Percentiles rank a stretch among this genome's conserved stretches.
Evolutionary conservation across 768 basidiomycete species (phyloP).

Genomic region (Asterophora lycoperdoides): DNA sequence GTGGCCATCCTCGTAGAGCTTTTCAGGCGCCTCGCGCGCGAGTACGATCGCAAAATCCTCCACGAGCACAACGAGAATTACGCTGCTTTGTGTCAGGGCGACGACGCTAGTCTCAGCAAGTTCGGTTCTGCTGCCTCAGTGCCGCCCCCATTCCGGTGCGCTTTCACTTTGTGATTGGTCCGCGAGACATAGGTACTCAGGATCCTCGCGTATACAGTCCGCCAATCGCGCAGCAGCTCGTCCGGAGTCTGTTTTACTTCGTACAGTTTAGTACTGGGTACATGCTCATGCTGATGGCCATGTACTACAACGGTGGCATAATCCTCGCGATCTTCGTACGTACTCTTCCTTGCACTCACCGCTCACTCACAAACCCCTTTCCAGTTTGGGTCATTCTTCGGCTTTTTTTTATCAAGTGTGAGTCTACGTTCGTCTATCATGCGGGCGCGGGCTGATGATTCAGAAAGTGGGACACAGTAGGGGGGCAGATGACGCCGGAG

Average conservation of each 20-base stretch:
- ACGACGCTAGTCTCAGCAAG: background rate
- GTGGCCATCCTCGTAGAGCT: background rate
- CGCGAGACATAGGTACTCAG: background rate
- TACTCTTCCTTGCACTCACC: background rate
- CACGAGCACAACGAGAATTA: background rate
- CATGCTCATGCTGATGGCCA: conserved; percentile 3
- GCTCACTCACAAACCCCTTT: background rate
- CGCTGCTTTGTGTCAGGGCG: background rate
- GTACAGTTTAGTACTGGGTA: conserved; percentile 1
- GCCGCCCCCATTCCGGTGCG: background rate
- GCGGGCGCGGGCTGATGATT: background rate
- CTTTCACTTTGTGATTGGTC: background rate
- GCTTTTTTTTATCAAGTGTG: conserved; percentile 2
- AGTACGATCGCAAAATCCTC: conserved; percentile 2
- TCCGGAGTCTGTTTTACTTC: background rate
- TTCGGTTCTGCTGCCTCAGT: background rate
- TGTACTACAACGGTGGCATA: conserved; percentile 1
- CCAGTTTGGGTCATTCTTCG: background rate
- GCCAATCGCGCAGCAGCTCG: background rate
- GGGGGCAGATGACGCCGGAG: background rate
- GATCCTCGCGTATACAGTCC: background rate
- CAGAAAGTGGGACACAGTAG: conserved; percentile 1
- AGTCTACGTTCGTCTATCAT: background rate
- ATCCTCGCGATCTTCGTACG: conserved; percentile 2
- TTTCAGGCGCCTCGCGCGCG: conserved; percentile 1